These are phyloP conservation scores for Jaminaea rosea DNA, from an alignment of 1,284 basidiomycete species.

Conservation along the genomic window DNA sequence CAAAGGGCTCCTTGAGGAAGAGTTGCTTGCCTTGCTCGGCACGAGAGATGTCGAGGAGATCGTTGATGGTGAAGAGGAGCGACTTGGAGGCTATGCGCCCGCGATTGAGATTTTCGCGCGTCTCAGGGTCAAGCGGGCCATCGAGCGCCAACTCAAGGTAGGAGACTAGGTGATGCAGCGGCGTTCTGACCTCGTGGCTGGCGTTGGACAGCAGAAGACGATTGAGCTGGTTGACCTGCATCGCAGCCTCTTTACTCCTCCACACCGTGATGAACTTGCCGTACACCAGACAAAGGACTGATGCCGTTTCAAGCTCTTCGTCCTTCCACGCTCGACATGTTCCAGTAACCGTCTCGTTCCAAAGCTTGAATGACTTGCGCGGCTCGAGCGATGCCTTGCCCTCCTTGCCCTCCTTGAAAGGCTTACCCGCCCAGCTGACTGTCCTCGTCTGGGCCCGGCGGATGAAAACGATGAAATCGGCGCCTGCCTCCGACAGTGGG, in stretches of 20 bases:
- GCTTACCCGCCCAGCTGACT: constrained; percentile 48
- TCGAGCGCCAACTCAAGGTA: constrained; percentile 73
- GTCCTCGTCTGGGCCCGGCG: constrained; percentile 62
- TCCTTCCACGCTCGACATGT: constrained; percentile 70
- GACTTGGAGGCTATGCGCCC: constrained; percentile 75
- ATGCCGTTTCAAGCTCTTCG: constrained; percentile 77
- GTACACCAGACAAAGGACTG: constrained; percentile 73
- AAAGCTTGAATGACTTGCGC: constrained; percentile 51
- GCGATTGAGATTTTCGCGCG: constrained; percentile 66
- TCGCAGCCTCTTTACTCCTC: constrained; percentile 71
- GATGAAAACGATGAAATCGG: constrained; percentile 66
- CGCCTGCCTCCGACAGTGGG: constrained; percentile 50
- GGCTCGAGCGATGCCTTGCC: constrained; percentile 30
- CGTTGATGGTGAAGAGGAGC: constrained; percentile 59
- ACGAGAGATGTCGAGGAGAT: constrained; percentile 72
- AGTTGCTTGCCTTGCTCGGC: constrained; percentile 72
- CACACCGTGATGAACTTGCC: constrained; percentile 81
- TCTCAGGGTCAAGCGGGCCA: constrained; percentile 66
- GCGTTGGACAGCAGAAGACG: constrained; percentile 76
- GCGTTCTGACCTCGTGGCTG: constrained; percentile 64
- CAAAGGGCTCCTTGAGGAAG: constrained; percentile 72
- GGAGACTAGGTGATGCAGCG: constrained; percentile 52
- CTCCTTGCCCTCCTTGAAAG: constrained; percentile 57
- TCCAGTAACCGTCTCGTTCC: constrained; percentile 69
- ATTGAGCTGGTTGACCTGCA: constrained; percentile 69